Evolutionary conservation across 2,329 filamentous ascomycete genomes (phyloP).

Genomic region (Diaporthe helianthi): DNA sequence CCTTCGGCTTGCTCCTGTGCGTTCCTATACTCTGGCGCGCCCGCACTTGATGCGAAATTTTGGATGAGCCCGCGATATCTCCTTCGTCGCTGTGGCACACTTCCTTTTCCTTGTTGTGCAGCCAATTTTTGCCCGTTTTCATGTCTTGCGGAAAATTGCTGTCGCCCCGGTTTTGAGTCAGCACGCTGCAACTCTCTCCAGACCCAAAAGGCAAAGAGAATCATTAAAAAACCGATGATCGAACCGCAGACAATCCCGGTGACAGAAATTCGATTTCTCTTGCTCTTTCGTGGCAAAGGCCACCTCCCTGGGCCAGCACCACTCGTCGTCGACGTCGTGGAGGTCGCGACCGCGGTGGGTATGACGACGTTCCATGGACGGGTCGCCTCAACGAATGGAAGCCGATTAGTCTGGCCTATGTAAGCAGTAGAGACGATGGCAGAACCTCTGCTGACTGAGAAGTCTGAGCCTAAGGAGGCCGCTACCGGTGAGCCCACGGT

Average conservation of each 20-base stretch:
- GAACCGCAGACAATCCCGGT: not conserved
- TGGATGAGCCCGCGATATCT: no score
- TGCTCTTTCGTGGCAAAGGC: not conserved
- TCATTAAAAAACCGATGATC: fast-evolving
- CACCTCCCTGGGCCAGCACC: not conserved
- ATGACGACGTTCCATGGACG: not conserved
- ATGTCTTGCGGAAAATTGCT: not conserved
- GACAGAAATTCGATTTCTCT: not conserved
- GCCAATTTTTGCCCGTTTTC: not conserved
- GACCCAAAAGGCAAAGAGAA: not conserved
- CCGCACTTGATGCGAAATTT: not conserved
- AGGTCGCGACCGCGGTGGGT: not conserved
- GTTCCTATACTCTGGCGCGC: no score
- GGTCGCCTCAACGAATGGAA: conserved; percentile 16
- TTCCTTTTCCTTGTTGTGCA: not conserved
- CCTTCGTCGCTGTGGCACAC: not conserved
- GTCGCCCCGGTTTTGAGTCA: not conserved
- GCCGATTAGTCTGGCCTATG: not conserved
- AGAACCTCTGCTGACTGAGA: not conserved
- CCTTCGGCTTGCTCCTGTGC: not conserved
- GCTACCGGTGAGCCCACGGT: not conserved
- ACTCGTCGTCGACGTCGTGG: not conserved
- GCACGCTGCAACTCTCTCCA: not conserved
- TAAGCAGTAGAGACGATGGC: conserved; percentile 14
- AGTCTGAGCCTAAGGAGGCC: not conserved